These are phyloP conservation scores for Inga laurina DNA, from an alignment of 306 rosid genomes.

Conservation along the genomic window DNA sequence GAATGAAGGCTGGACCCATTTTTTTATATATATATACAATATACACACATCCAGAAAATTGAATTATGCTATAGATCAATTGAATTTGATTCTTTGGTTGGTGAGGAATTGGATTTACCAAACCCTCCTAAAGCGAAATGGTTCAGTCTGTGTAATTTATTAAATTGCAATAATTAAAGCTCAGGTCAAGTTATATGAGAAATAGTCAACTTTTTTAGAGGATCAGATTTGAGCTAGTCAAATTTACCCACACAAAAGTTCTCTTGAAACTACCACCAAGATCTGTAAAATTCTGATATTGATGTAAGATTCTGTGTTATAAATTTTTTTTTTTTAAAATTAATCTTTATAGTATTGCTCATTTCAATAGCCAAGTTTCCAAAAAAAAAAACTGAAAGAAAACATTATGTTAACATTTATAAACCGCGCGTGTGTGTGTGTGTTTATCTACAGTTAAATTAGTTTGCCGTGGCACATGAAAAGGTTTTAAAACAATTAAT, in stretches of 20 bases:
- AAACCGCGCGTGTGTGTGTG: background rate
- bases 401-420: background rate
- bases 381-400: background rate
- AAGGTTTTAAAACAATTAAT: background rate
- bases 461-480: background rate
- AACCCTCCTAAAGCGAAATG: constrained; percentile 13
- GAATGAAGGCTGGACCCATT: background rate
- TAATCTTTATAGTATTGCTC: background rate
- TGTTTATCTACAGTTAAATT: background rate
- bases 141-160: background rate
- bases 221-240: background rate
- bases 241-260: background rate
- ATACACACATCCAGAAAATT: background rate
- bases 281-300: background rate
- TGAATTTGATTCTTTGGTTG: constrained; percentile 2
- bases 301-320: background rate
- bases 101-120: constrained; percentile 20
- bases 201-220: background rate
- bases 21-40: background rate
- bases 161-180: background rate
- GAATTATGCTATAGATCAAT: background rate
- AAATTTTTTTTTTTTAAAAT: background rate
- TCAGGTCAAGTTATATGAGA: background rate
- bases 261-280: background rate
- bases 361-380: too few relatives aligned